Evolutionary conservation across 768 basidiomycete species (phyloP).

Genomic region (Russula vinacea): DNA sequence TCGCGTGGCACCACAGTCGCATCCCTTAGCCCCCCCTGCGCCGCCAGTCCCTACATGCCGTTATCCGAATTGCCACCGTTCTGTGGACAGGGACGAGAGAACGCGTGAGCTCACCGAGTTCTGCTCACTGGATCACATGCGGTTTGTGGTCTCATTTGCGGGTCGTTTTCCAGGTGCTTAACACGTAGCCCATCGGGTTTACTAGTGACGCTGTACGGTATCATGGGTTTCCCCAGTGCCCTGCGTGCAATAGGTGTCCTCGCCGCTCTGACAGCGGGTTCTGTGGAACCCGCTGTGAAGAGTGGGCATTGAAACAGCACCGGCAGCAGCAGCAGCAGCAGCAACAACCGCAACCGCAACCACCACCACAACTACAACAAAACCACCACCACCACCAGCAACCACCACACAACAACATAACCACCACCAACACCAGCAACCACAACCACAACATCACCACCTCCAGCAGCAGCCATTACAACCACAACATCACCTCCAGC

Average conservation of each 20-base stretch:
- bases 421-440: too few relatives aligned
- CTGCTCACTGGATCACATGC: conserved; percentile 14
- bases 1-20: background rate
- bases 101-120: conserved; percentile 8
- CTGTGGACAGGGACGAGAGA: background rate
- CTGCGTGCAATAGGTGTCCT: conserved; percentile 11
- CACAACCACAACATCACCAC: too few relatives aligned
- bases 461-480: background rate
- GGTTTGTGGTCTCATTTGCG: conserved; percentile 9
- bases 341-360: too few relatives aligned
- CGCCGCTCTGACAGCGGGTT: conserved; percentile 9
- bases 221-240: conserved; percentile 6
- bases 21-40: background rate
- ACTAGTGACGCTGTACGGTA: conserved; percentile 8
- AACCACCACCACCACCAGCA: too few relatives aligned
- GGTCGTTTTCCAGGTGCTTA: background rate
- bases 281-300: conserved; percentile 18
- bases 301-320: background rate
- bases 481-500: background rate
- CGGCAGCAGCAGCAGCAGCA: background rate
- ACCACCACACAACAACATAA: too few relatives aligned
- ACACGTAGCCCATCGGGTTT: background rate
- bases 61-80: background rate
- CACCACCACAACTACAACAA: too few relatives aligned
- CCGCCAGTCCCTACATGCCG: background rate